Evolutionary conservation across 331 rosid species (phyloP).

Genomic region (Quercus tomentella): DNA sequence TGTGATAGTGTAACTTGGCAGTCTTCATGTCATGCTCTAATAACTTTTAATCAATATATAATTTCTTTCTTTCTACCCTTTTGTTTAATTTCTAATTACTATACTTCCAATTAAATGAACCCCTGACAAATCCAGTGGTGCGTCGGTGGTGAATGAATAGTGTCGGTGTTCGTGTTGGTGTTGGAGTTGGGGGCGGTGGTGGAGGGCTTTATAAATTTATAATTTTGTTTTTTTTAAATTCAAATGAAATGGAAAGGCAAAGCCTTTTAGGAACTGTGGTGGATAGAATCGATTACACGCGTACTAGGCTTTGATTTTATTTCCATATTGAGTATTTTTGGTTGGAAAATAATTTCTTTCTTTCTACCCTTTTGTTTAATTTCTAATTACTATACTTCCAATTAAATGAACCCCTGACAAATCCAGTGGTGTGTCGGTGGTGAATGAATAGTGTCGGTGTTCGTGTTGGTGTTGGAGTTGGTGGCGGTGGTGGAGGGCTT

Average conservation of each 20-base stretch:
- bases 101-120: background rate
- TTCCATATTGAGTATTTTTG: slow-evolving; percentile 11
- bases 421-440: too few relatives aligned
- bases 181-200: background rate
- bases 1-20: background rate
- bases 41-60: background rate
- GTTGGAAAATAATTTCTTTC: background rate
- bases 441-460: too few relatives aligned
- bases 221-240: background rate
- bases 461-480: too few relatives aligned
- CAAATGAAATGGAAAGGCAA: slow-evolving; percentile 11
- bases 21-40: background rate
- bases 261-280: slow-evolving; percentile 12
- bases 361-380: too few relatives aligned
- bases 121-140: background rate
- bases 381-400: too few relatives aligned
- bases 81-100: background rate
- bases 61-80: background rate
- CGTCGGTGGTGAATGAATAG: background rate
- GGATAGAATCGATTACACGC: slow-evolving; percentile 28
- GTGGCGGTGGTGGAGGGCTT: too few relatives aligned
- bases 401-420: too few relatives aligned
- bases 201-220: background rate
- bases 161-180: background rate
- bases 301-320: slow-evolving; percentile 21